Conservation (phyloP, 2,329 filamentous ascomycete genomes). For the Parastagonospora avenae region DNA sequence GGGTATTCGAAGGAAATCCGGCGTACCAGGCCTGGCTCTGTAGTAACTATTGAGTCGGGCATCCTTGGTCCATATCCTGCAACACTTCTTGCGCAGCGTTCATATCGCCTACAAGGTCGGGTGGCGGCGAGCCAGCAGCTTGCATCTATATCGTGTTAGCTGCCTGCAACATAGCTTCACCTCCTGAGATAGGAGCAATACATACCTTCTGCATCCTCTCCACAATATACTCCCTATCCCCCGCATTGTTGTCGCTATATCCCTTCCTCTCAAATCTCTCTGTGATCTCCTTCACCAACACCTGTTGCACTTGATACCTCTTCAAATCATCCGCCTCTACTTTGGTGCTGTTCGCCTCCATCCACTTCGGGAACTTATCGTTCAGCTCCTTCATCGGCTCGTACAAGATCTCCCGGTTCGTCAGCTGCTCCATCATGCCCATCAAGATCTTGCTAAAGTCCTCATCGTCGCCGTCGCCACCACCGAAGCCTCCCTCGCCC, state of each 20-base stretch:
- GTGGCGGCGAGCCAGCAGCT: slow-evolving; percentile 86
- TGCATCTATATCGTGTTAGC: slow-evolving; percentile 74
- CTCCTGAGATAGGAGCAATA: background rate
- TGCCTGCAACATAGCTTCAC: background rate
- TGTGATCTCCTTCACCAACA: slow-evolving; percentile 83
- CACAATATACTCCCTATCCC: slow-evolving; percentile 89
- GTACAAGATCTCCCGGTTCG: slow-evolving; percentile 97
- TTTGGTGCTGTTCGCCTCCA: slow-evolving; percentile 75
- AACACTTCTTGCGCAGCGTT: slow-evolving; percentile 75
- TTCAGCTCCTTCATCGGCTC: slow-evolving; percentile 98
- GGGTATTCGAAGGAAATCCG: slow-evolving; percentile 30
- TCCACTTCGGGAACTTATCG: slow-evolving; percentile 89
- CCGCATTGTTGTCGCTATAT: slow-evolving; percentile 81
- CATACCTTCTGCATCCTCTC: slow-evolving; percentile 95
- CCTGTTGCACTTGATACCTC: slow-evolving; percentile 80
- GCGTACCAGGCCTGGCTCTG: slow-evolving; percentile 3
- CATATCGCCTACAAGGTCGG: slow-evolving; percentile 90
- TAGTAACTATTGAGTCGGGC: slow-evolving; percentile 62
- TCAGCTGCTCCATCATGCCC: slow-evolving; percentile 98
- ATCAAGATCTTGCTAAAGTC: slow-evolving; percentile 94
- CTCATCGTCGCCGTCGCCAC: slow-evolving; percentile 67
- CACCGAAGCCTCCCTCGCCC: slow-evolving; percentile 64
- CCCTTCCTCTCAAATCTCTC: slow-evolving; percentile 80
- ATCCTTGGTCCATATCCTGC: slow-evolving; percentile 62
- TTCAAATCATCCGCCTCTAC: slow-evolving; percentile 71